These are phyloP conservation scores for Kockiozyma suomiensis DNA, from an alignment of 805 yeast genomes.

Conservation along the genomic window DNA sequence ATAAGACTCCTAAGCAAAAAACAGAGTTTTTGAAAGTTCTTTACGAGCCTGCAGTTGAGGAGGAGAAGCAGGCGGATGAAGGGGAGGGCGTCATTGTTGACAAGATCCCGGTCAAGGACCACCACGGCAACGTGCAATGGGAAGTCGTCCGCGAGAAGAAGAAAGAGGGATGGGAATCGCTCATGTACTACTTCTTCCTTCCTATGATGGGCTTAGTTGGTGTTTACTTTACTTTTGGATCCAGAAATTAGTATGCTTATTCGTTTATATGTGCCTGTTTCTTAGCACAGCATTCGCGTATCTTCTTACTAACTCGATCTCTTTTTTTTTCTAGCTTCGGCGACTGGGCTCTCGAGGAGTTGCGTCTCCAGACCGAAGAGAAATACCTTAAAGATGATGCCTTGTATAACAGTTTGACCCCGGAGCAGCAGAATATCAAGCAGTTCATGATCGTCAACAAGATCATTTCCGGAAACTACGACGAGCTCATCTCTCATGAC, in stretches of 20 bases:
- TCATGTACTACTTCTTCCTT: conserved; percentile 69
- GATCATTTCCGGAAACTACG: conserved; percentile 82
- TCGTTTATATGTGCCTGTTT: neutral
- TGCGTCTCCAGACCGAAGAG: conserved; percentile 74
- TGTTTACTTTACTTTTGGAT: conserved; percentile 54
- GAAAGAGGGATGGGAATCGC: conserved; percentile 84
- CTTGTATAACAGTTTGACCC: conserved; percentile 46
- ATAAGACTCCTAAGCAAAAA: conserved; percentile 2
- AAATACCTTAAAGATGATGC: conserved; percentile 59
- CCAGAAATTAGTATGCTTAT: conserved; percentile 41
- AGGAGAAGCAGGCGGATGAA: conserved; percentile 42
- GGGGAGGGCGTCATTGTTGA: conserved; percentile 63
- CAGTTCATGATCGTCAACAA: conserved; percentile 80
- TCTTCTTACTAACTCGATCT: neutral
- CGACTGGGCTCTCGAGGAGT: conserved; percentile 84
- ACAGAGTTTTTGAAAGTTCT: neutral
- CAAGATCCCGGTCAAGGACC: conserved; percentile 81
- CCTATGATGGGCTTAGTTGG: conserved; percentile 67
- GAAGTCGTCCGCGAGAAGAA: conserved; percentile 70
- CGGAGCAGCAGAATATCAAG: conserved; percentile 63
- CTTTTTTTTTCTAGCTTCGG: conserved; percentile 40
- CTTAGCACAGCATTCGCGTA: too few species aligned
- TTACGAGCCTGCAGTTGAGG: neutral
- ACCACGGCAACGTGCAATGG: conserved; percentile 78
- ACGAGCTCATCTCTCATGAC: conserved; percentile 45